These are phyloP conservation scores for Quercus glauca DNA, from an alignment of 306 rosid species.

Conservation along the genomic window DNA sequence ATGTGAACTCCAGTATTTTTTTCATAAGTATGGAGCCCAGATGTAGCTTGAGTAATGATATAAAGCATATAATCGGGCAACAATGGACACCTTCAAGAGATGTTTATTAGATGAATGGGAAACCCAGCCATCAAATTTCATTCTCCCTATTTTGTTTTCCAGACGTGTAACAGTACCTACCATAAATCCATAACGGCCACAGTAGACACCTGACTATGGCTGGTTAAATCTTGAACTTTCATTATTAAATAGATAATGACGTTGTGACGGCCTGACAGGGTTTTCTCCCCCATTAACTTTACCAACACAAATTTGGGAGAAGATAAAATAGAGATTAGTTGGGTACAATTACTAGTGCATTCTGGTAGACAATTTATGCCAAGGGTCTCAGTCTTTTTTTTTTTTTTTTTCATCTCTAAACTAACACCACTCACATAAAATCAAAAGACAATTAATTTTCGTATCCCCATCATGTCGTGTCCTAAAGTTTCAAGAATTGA, in stretches of 20 bases:
- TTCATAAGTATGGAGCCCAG: slow-evolving; percentile 31
- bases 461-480: too few relatives aligned
- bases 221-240: neutral
- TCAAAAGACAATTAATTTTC: too few relatives aligned
- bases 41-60: slow-evolving; percentile 53
- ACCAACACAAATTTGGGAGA: neutral
- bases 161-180: slow-evolving; percentile 38
- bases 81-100: slow-evolving; percentile 47
- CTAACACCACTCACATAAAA: too few relatives aligned
- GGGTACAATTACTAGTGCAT: neutral
- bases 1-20: neutral
- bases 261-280: neutral
- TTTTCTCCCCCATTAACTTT: neutral
- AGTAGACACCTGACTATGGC: slow-evolving; percentile 31
- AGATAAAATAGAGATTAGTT: neutral
- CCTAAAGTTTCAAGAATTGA: too few relatives aligned
- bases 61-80: slow-evolving; percentile 35
- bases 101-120: slow-evolving; percentile 22
- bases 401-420: too few relatives aligned
- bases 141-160: slow-evolving; percentile 30
- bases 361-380: neutral
- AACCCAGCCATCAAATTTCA: slow-evolving; percentile 30
- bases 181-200: neutral
- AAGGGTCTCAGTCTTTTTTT: neutral
- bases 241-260: neutral